phyloP scores from a whole-genome alignment of 495 filamentous ascomycete genomes.

The Penicillium desertorum region DNA sequence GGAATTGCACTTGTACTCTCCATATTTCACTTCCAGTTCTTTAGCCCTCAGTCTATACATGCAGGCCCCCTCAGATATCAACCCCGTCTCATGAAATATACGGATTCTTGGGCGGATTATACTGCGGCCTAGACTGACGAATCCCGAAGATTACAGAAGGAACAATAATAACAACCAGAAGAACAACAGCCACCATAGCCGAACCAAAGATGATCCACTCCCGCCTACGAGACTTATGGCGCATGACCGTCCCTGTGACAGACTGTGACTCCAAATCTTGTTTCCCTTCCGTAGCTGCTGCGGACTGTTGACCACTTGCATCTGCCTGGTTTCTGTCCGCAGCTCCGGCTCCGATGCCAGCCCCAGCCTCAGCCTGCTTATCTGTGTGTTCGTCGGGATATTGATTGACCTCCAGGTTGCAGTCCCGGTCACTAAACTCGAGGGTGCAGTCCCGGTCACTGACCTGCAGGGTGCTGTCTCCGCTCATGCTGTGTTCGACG shows the following conservation, averaged over 20 bases:
- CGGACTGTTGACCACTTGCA: background rate
- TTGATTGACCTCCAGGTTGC: constrained; percentile 7
- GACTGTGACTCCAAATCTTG: background rate
- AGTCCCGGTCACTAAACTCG: constrained; percentile 6
- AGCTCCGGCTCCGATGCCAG: background rate
- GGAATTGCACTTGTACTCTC: background rate
- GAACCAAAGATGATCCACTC: constrained; percentile 10
- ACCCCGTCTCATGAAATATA: background rate
- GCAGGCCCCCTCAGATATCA: background rate
- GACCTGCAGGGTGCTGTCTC: constrained; percentile 8
- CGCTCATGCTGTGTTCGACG: constrained; percentile 1
- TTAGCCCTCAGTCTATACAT: background rate
- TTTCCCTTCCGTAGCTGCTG: background rate
- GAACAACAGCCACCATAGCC: constrained; percentile 1
- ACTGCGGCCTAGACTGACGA: constrained; percentile 4
- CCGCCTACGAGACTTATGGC: constrained; percentile 6
- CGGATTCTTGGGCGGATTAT: background rate
- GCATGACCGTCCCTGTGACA: constrained; percentile 5
- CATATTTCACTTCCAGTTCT: background rate
- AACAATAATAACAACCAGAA: constrained; percentile 13
- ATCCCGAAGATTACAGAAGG: constrained; percentile 10
- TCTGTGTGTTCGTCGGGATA: constrained; percentile 2
- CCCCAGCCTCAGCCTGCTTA: background rate
- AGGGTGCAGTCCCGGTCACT: constrained; percentile 5
- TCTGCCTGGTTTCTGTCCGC: background rate